These are phyloP conservation scores for Fusarium sulawesiense DNA, from an alignment of 2,329 filamentous ascomycete genomes.

Conservation along the genomic window DNA sequence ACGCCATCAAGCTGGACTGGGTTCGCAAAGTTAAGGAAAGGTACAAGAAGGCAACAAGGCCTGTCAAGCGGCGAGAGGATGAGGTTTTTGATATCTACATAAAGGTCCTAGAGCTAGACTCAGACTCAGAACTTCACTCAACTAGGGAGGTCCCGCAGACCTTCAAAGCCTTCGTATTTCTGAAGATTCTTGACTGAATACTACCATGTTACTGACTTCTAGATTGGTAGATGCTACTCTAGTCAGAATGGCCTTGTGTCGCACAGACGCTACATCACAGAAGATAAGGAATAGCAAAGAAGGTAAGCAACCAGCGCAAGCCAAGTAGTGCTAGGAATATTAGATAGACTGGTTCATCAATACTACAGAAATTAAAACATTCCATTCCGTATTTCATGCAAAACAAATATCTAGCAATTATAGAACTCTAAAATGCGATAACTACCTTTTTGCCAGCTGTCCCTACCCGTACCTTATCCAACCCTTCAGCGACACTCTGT, in stretches of 20 bases:
- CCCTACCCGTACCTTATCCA: background rate
- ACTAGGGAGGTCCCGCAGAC: background rate
- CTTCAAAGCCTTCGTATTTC: background rate
- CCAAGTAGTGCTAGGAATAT: background rate
- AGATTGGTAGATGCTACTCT: background rate
- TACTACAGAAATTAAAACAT: background rate
- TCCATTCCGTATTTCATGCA: no score
- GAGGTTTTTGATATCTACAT: background rate
- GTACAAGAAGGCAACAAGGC: background rate
- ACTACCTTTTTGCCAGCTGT: background rate
- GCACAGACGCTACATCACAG: no score
- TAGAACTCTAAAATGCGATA: background rate
- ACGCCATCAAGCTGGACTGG: background rate
- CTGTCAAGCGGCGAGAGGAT: background rate
- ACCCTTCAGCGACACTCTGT: rapidly evolving
- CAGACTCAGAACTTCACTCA: background rate
- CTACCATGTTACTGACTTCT: background rate
- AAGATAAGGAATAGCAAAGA: rapidly evolving
- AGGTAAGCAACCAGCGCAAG: background rate
- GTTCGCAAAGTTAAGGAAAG: background rate
- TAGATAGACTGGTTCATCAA: background rate
- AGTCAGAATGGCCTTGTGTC: background rate
- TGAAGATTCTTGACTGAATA: background rate
- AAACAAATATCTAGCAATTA: no score
- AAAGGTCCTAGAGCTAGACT: background rate